phyloP scores from a whole-genome alignment of 2,329 filamentous ascomycete genomes.

The Ophiostoma triangulosporum region DNA sequence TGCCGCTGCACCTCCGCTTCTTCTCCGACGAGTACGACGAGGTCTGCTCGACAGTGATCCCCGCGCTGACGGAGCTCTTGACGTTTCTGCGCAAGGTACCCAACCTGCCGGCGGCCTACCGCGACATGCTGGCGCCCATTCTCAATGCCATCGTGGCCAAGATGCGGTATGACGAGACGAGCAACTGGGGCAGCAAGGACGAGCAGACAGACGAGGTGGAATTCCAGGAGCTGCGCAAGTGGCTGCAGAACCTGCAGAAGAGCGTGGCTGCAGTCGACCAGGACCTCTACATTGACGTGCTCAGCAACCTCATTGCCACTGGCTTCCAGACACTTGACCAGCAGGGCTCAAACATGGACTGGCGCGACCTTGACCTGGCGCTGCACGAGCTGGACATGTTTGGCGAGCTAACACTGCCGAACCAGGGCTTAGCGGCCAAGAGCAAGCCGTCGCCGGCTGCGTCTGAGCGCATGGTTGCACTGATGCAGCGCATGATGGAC shows the following conservation, averaged over 20 bases:
- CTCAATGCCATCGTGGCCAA: slow-evolving; percentile 86
- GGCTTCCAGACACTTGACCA: slow-evolving; percentile 74
- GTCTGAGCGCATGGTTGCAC: slow-evolving; percentile 67
- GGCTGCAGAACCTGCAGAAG: slow-evolving; percentile 82
- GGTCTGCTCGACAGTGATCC: slow-evolving; percentile 90
- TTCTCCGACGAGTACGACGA: slow-evolving; percentile 98
- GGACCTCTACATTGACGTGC: slow-evolving; percentile 70
- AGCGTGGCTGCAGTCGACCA: slow-evolving; percentile 84
- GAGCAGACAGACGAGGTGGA: slow-evolving; percentile 95
- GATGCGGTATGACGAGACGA: slow-evolving; percentile 95
- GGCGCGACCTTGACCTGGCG: slow-evolving; percentile 88
- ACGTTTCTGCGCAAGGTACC: slow-evolving; percentile 77
- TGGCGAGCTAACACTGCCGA: slow-evolving; percentile 82
- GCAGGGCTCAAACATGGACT: slow-evolving; percentile 64
- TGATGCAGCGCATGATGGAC: slow-evolving; percentile 94
- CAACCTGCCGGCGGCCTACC: slow-evolving; percentile 58
- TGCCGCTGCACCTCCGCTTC: slow-evolving; percentile 80
- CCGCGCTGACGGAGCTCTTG: slow-evolving; percentile 81
- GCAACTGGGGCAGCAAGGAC: slow-evolving; percentile 84
- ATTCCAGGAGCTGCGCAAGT: slow-evolving; percentile 86
- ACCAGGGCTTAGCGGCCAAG: slow-evolving; percentile 76
- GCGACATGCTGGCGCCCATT: slow-evolving; percentile 73
- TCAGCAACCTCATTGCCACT: slow-evolving; percentile 76
- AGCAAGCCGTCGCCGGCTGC: slow-evolving; percentile 67
- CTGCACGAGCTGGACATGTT: slow-evolving; percentile 93